A percentile compares a stretch with the other conserved stretches of the same genome.
Evolutionary conservation across 2,329 filamentous ascomycete species (phyloP).

Genomic region (Colletotrichum acutatum): DNA sequence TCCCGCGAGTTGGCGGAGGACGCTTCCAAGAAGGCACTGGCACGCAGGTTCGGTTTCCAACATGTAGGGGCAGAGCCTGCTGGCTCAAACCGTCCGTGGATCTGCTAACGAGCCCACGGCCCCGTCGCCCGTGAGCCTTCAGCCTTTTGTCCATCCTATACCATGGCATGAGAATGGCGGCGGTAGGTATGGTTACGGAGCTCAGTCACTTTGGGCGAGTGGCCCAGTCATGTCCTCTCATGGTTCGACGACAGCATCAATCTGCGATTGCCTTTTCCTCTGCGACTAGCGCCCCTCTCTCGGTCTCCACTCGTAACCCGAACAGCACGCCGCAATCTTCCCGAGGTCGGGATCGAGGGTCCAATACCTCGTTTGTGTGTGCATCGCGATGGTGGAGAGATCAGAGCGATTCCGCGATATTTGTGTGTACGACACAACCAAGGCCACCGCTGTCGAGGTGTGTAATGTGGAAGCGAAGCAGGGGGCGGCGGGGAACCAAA

Average conservation of each 20-base stretch:
- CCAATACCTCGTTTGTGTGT: slow-evolving; percentile 1
- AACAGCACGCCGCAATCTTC: not conserved
- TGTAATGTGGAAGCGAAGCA: not conserved
- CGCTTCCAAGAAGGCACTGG: not conserved
- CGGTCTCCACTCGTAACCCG: not conserved
- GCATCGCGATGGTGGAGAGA: not conserved
- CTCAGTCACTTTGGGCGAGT: not conserved
- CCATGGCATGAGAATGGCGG: slow-evolving; percentile 12
- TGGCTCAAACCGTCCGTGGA: slow-evolving; percentile 26
- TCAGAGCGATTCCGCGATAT: no score
- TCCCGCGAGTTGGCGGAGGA: slow-evolving; percentile 8
- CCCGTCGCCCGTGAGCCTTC: not conserved
- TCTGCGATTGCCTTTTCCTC: slow-evolving; percentile 27
- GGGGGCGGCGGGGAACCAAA: not conserved
- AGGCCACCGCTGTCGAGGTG: not conserved
- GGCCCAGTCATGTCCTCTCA: not conserved
- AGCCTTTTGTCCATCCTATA: slow-evolving; percentile 6
- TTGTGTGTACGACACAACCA: not conserved
- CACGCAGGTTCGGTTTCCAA: slow-evolving; percentile 23
- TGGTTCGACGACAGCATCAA: slow-evolving; percentile 2
- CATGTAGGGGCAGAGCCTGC: slow-evolving; percentile 28
- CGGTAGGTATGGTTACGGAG: no score
- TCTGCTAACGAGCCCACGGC: not conserved
- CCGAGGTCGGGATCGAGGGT: slow-evolving; percentile 15
- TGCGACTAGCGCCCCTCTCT: slow-evolving; percentile 1